Conservation (phyloP, 2,329 filamentous ascomycete species). For the Sporothrix schenckii region DNA sequence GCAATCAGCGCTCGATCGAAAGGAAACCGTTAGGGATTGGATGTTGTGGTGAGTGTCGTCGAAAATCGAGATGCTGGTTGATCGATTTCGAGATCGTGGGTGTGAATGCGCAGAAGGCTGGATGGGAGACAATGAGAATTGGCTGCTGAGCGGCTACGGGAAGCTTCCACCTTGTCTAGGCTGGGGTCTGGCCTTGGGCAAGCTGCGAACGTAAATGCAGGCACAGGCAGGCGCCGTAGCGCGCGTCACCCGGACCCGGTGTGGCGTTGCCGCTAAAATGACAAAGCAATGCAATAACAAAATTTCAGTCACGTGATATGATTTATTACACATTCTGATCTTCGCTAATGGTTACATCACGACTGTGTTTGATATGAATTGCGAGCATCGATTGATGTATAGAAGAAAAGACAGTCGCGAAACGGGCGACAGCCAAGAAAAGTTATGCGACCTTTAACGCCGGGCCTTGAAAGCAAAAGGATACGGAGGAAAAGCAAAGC, state of each 20-base stretch:
- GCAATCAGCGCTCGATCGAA: background rate
- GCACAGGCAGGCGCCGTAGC: conserved; percentile 34
- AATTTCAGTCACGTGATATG: conserved; percentile 24
- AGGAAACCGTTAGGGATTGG: background rate
- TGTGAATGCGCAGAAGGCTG: conserved; percentile 21
- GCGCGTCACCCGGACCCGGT: conserved; percentile 30
- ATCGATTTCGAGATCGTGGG: conserved; percentile 17
- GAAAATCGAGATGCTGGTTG: background rate
- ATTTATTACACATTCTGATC: background rate
- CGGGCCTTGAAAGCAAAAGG: background rate
- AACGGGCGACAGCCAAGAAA: background rate
- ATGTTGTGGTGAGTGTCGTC: background rate
- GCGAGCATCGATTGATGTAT: background rate
- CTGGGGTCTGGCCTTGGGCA: conserved; percentile 22
- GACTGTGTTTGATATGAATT: background rate
- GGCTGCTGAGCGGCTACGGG: conserved; percentile 9
- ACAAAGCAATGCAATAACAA: conserved; percentile 15
- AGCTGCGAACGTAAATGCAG: conserved; percentile 29
- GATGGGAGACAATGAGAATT: conserved; percentile 20
- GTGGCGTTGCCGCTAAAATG: conserved; percentile 20
- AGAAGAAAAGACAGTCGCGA: background rate
- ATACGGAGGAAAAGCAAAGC: background rate
- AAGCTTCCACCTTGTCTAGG: conserved; percentile 28
- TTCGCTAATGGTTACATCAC: background rate
- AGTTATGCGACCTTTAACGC: conserved; percentile 17